Evolutionary conservation across 2,329 filamentous ascomycete genomes (phyloP), one percentile per base, ranked within the genome.

Genomic region (Xylaria sp.): DNA sequence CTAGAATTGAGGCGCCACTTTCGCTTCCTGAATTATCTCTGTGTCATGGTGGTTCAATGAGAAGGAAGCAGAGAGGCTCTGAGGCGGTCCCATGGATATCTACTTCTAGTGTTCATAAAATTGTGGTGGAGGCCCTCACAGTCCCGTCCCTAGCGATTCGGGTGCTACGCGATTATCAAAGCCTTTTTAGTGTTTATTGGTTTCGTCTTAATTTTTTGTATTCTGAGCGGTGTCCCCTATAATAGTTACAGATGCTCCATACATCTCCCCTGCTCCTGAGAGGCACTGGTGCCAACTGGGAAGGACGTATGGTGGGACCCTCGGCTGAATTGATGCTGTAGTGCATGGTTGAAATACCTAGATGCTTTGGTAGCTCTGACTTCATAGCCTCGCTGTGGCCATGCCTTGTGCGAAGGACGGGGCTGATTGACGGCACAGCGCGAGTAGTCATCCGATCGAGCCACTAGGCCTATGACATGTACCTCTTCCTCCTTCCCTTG

Each of bases 161-260:
- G 44, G 28, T 48, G 46, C 28, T 51, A 39, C 25, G 54, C 34
- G 50, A 15, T 39, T 46, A 6, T 48, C 34, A 2, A 34, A 44
- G 28, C 34, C 7, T 37, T 37, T 2, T 8, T 44, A 44, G 3
- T 18, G 41, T 44, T 41, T 54, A 18, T 8, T 23, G 10, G 2
- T 52, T 52, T 23, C 5, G 10, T 28, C 20, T 60, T 46, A 34
- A n/a, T 13, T 31, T 13, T 15, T 48, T 58, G 20, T 20, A 20
- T 52, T 34, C 46, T 25, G 23, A 6, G 10, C 37, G 67, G 28
- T 62, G 20, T 54, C 44, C 34, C 58, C 60, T 58, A 58, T 18
- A 18, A 54, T 51, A 12, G 51, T 50, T 41, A n/a, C 20, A 25
- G 31, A 51, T 28, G 18, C n/a, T 37, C 13, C 23, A 10, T 51